These are phyloP conservation scores for Aschersonia sp. DNA, from an alignment of 2,329 filamentous ascomycete genomes.

Conservation along the genomic window DNA sequence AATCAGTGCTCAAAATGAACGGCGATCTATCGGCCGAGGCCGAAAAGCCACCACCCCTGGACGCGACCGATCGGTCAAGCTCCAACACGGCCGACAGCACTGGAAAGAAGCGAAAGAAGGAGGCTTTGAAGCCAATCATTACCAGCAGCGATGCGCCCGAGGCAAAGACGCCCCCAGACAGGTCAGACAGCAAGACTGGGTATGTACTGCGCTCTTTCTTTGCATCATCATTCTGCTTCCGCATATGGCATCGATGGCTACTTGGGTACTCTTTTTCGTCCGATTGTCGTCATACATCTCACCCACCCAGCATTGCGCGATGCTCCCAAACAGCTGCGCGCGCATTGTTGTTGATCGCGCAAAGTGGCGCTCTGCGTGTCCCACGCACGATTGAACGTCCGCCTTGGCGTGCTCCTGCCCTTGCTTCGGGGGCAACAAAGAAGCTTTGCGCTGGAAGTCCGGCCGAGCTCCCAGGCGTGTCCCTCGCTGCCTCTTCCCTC, in stretches of 20 bases:
- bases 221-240: neutral
- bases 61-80: slow-evolving; percentile 5
- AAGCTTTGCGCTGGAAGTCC: neutral
- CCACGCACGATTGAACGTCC: neutral
- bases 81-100: slow-evolving; percentile 16
- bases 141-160: slow-evolving; percentile 37
- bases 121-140: slow-evolving; percentile 60
- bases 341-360: too few species aligned
- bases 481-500: neutral
- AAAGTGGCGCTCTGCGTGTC: neutral
- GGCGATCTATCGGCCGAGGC: slow-evolving; percentile 15
- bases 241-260: neutral
- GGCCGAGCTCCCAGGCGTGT: neutral
- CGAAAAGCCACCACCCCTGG: slow-evolving; percentile 13
- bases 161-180: neutral
- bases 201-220: slow-evolving; percentile 14
- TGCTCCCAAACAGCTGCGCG: too few species aligned
- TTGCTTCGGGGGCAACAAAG: neutral
- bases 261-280: neutral
- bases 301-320: too few species aligned
- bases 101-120: slow-evolving; percentile 61
- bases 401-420: neutral
- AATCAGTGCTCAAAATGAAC: slow-evolving; percentile 10
- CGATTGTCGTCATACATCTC: neutral
- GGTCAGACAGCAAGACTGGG: slow-evolving; percentile 18